phyloP scores from a whole-genome alignment of 768 basidiomycete genomes.

The Mycena indigotica region DNA sequence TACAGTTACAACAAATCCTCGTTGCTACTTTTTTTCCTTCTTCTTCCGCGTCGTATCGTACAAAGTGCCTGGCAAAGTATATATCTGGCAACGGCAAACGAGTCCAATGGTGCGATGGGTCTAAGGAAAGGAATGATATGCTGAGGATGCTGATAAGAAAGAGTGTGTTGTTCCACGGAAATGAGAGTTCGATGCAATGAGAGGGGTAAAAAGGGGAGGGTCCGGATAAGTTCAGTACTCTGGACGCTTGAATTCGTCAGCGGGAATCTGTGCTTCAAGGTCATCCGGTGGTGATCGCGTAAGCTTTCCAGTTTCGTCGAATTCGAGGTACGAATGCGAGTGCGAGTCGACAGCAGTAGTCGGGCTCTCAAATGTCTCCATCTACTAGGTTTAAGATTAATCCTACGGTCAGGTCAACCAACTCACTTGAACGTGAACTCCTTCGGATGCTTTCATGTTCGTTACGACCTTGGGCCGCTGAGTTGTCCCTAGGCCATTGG shows the following conservation, averaged over 20 bases:
- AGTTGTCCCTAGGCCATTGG: conserved; percentile 32
- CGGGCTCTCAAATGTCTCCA: conserved; percentile 63
- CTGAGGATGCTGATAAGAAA: not conserved
- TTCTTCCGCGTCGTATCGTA: not conserved
- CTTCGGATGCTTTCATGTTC: conserved; percentile 29
- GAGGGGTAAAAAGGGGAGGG: not conserved
- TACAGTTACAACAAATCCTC: not conserved
- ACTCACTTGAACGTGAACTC: conserved; percentile 45
- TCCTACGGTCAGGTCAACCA: conserved; percentile 3
- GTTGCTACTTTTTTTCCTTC: not conserved
- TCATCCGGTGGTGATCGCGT: conserved; percentile 49
- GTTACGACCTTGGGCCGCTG: conserved; percentile 55
- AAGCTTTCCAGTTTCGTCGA: conserved; percentile 60
- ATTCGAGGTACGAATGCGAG: conserved; percentile 48
- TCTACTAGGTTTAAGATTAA: conserved; percentile 41
- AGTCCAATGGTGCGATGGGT: no score
- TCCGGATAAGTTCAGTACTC: not conserved
- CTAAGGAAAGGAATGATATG: conserved; percentile 6
- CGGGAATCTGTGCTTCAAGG: conserved; percentile 60
- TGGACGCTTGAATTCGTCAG: conserved; percentile 60
- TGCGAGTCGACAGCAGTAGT: conserved; percentile 31
- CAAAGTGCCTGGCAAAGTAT: no score
- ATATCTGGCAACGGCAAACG: no score
- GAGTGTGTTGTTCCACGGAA: not conserved
- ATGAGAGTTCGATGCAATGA: conserved; percentile 1